A percentile compares a stretch with the other conserved stretches of the same genome.
These are phyloP conservation scores for Hypomyces perniciosus DNA, from an alignment of 2,329 filamentous ascomycete genomes.

Conservation along the genomic window DNA sequence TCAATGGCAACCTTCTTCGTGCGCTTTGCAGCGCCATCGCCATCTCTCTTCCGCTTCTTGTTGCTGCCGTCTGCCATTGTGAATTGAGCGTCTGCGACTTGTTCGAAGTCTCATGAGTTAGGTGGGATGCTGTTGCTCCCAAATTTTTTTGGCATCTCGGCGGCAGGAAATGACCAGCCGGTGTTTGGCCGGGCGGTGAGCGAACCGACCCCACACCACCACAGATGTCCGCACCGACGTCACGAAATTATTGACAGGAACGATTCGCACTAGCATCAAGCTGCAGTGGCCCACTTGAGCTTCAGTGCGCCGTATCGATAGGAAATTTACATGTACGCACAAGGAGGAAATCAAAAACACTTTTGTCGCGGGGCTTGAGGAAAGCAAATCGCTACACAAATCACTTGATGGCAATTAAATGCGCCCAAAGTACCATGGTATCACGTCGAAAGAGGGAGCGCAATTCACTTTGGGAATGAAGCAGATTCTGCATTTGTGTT, in stretches of 20 bases:
- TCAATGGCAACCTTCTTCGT: constrained; percentile 50
- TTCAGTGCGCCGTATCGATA: not conserved
- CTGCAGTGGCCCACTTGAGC: not conserved
- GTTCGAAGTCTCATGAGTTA: constrained; percentile 1
- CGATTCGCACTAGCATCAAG: constrained; percentile 7
- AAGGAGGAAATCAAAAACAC: constrained; percentile 3
- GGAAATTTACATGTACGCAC: not conserved
- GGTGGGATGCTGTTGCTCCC: constrained; percentile 22
- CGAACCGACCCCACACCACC: constrained; percentile 12
- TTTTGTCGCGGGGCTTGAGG: not conserved
- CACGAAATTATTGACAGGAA: constrained; percentile 5
- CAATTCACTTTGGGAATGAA: constrained; percentile 10
- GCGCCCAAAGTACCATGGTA: not conserved
- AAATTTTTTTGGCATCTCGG: constrained; percentile 23
- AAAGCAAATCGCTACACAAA: not conserved
- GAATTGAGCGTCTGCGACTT: not conserved
- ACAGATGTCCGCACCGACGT: constrained; percentile 2
- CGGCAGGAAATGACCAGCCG: constrained; percentile 22
- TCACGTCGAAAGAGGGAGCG: not conserved
- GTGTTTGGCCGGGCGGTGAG: constrained; percentile 24
- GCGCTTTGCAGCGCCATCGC: constrained; percentile 34
- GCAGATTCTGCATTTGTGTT: constrained; percentile 22
- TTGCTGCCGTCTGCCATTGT: constrained; percentile 34
- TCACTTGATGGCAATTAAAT: not conserved
- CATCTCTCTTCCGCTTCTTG: constrained; percentile 51